Conservation (phyloP, 2,329 filamentous ascomycete genomes). For the Conoideocrella luteorostrata region DNA sequence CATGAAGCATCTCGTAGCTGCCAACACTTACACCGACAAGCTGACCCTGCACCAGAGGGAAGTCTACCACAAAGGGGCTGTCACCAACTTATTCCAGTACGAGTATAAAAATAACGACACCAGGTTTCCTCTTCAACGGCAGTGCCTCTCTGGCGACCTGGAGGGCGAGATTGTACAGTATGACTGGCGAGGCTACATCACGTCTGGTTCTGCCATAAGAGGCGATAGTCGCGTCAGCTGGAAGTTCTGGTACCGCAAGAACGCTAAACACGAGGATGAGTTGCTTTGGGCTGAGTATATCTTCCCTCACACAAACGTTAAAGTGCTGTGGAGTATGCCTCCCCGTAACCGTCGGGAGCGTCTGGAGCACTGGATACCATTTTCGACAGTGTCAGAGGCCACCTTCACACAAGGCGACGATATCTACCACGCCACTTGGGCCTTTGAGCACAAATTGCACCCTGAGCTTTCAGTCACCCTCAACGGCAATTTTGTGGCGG, state of each 20-base stretch:
- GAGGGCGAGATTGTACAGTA: background rate
- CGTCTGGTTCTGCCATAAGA: background rate
- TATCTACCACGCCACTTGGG: background rate
- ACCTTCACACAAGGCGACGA: background rate
- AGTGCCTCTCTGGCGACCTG: background rate
- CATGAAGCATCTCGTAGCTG: background rate
- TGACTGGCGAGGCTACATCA: background rate
- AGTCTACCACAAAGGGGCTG: background rate
- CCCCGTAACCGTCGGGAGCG: background rate
- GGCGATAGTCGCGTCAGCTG: background rate
- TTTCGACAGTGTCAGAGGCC: background rate
- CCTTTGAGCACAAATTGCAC: background rate
- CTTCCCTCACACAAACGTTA: background rate
- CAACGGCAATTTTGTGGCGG: background rate
- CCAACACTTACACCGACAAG: background rate
- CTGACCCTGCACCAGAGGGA: background rate
- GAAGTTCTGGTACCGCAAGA: conserved; percentile 1
- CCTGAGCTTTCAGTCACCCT: background rate
- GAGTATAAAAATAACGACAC: background rate
- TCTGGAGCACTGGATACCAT: background rate
- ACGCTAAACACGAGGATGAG: conserved; percentile 1
- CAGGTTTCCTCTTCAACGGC: background rate
- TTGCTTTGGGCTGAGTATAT: background rate
- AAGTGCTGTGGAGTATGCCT: conserved; percentile 1
- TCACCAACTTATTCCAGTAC: background rate